Conservation (phyloP, 371 early-diverging fungal species). For the Zychaea mexicana region DNA sequence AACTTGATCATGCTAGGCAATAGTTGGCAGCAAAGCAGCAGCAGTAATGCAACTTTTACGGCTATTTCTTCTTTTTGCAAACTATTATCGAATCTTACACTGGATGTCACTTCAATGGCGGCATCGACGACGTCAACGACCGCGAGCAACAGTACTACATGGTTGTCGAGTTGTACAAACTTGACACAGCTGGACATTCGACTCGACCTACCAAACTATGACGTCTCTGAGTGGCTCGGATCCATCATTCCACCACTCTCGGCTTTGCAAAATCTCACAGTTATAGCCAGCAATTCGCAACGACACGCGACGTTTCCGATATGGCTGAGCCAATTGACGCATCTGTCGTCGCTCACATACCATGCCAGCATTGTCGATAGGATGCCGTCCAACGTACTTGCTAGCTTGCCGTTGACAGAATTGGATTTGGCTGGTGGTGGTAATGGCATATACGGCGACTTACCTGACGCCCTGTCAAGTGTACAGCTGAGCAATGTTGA, state of each 20-base stretch:
- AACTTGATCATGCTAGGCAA: neutral
- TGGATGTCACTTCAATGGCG: neutral
- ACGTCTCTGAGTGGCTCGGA: neutral
- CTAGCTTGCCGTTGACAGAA: neutral
- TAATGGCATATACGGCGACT: conserved; percentile 2
- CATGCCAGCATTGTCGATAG: conserved; percentile 6
- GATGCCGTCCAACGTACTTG: conserved; percentile 2
- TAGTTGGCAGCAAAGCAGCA: neutral
- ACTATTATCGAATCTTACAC: conserved; percentile 1
- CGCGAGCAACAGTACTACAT: neutral
- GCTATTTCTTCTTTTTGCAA: neutral
- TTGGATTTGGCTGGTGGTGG: conserved; percentile 6
- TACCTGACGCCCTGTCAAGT: conserved; percentile 6
- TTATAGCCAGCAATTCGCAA: neutral
- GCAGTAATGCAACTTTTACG: neutral
- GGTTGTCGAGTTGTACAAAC: conserved; percentile 7
- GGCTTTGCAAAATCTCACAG: neutral
- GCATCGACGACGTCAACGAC: neutral
- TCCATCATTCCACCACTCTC: neutral
- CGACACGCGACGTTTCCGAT: conserved; percentile 2
- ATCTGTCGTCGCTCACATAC: neutral
- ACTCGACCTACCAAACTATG: neutral
- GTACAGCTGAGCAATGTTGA: neutral
- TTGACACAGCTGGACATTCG: conserved; percentile 6
- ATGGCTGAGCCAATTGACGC: conserved; percentile 6